Conservation (phyloP, 208 protist species). For the Naegleria gruberi region DNA sequence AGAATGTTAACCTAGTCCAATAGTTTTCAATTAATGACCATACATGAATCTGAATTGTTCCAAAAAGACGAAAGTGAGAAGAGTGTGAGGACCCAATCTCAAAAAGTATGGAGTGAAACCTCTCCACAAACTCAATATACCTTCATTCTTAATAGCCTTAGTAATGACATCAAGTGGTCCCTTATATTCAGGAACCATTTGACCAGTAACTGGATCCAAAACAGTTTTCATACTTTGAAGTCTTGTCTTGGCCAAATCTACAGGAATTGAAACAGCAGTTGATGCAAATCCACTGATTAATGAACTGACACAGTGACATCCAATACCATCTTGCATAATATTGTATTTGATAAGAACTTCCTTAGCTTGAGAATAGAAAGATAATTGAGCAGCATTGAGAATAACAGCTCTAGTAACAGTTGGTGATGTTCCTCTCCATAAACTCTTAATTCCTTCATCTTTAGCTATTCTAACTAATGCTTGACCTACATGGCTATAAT, state of each 20-base stretch:
- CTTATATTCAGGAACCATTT: background rate
- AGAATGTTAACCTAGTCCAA: too few relatives aligned
- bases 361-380: conserved; percentile 13
- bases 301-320: background rate
- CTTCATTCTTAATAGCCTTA: background rate
- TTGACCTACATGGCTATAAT: conserved; percentile 6
- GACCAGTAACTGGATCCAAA: background rate
- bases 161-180: background rate
- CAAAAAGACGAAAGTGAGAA: background rate
- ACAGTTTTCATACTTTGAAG: background rate
- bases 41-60: background rate
- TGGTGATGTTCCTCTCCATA: conserved; percentile 3
- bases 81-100: conserved; percentile 8
- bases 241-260: conserved; percentile 14
- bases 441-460: background rate
- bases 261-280: background rate
- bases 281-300: background rate
- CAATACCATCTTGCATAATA: background rate
- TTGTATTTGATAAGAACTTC: background rate
- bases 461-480: background rate
- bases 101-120: conserved; percentile 20
- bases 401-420: conserved; percentile 13
- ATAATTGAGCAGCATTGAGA: conserved; percentile 16
- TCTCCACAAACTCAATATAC: background rate
- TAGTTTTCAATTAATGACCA: too few relatives aligned